Conservation (phyloP, 352 stramenopile genomes). For the Aphanomyces astaci region DNA sequence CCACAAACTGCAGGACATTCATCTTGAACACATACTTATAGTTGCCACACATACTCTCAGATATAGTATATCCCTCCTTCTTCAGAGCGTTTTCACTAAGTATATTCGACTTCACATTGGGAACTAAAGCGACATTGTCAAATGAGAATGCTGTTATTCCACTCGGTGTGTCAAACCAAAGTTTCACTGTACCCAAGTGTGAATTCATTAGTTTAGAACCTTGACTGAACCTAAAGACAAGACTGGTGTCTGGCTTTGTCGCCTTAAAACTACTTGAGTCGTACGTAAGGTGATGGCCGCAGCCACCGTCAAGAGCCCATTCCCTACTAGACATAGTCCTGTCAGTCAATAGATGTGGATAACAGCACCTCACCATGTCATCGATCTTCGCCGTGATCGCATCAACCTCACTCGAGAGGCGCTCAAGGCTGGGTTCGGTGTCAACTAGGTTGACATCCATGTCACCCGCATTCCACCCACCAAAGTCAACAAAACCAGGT, state of each 20-base stretch:
- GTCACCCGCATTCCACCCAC: no score
- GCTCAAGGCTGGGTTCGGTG: no score
- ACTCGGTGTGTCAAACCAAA: background rate
- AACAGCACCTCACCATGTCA: background rate
- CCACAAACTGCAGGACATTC: background rate
- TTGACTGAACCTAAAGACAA: background rate
- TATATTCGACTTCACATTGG: background rate
- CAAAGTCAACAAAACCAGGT: no score
- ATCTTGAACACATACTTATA: conserved; percentile 1
- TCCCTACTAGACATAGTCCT: background rate
- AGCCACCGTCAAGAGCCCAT: background rate
- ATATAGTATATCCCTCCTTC: background rate
- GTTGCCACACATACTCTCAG: background rate
- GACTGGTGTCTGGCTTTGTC: background rate
- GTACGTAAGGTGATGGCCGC: no score
- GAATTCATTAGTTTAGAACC: background rate
- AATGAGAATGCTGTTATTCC: background rate
- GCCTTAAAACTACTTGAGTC: background rate
- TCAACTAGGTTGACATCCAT: no score
- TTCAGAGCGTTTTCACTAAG: background rate
- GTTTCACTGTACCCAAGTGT: background rate
- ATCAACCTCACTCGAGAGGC: background rate
- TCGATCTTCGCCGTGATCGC: background rate
- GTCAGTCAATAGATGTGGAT: background rate
- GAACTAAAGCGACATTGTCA: background rate